Conservation (phyloP, 768 basidiomycete species). For the Heimioporus sp. region DNA sequence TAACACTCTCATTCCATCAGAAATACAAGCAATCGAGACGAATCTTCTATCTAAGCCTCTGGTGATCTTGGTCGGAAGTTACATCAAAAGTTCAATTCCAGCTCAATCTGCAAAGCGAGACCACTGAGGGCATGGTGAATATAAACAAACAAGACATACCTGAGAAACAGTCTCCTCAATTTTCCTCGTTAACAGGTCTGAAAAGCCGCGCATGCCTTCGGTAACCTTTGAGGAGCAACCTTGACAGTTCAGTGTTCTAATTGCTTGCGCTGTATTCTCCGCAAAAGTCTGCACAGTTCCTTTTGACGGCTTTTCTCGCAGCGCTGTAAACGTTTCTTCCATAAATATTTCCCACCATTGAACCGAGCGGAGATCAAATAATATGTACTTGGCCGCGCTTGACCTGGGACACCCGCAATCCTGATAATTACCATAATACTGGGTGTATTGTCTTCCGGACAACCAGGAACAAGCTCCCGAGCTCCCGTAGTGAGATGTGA, state of each 20-base stretch:
- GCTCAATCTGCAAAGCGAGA: constrained; percentile 1
- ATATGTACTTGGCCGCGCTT: background rate
- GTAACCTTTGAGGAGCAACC: background rate
- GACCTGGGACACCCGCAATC: constrained; percentile 1
- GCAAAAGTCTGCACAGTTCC: background rate
- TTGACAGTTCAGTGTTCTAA: background rate
- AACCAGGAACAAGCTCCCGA: too few relatives aligned
- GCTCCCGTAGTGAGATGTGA: too few relatives aligned
- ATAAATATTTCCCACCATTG: constrained; percentile 24
- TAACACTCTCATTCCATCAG: too few relatives aligned
- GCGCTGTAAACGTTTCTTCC: constrained; percentile 5
- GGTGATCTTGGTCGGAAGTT: too few relatives aligned
- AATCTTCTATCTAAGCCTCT: too few relatives aligned
- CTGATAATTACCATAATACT: background rate
- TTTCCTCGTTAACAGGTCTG: constrained; percentile 10
- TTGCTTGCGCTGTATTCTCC: constrained; percentile 1
- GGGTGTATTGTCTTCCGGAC: too few relatives aligned
- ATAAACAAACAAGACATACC: too few relatives aligned
- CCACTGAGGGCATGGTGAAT: too few relatives aligned
- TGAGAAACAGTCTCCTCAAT: constrained; percentile 9
- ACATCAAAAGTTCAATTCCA: too few relatives aligned
- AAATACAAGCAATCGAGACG: too few relatives aligned
- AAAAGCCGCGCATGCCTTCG: too few relatives aligned
- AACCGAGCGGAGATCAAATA: background rate
- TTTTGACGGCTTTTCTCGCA: constrained; percentile 19